Conservation (phyloP, 352 stramenopile genomes). For the Saprolegnia diclina region DNA sequence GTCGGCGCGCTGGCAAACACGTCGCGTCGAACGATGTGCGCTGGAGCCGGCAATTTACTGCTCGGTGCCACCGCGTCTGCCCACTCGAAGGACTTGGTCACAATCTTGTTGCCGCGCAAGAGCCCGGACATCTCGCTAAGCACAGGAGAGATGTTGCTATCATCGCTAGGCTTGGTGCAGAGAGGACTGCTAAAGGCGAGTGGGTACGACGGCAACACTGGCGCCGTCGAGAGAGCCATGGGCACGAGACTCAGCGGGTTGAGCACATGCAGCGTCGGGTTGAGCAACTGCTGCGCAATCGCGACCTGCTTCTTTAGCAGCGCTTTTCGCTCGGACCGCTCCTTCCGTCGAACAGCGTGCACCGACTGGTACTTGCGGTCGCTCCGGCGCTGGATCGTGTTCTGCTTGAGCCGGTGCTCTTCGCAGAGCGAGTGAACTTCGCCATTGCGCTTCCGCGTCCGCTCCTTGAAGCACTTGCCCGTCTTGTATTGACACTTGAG, state of each 20-base stretch:
- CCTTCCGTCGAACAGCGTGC: slow-evolving; percentile 65
- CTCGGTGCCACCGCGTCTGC: too few relatives aligned
- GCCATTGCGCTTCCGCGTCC: slow-evolving; percentile 78
- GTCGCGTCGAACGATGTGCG: slow-evolving; percentile 1
- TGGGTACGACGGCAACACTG: slow-evolving; percentile 1
- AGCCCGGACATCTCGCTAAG: slow-evolving; percentile 30
- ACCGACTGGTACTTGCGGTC: slow-evolving; percentile 85
- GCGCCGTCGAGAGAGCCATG: slow-evolving; percentile 33
- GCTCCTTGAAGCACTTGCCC: slow-evolving; percentile 84
- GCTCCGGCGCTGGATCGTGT: slow-evolving; percentile 75
- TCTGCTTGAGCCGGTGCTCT: slow-evolving; percentile 80
- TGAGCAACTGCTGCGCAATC: not conserved
- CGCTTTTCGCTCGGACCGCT: slow-evolving; percentile 68
- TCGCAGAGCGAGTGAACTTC: slow-evolving; percentile 77
- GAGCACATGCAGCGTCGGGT: slow-evolving; percentile 27
- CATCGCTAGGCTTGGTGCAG: slow-evolving; percentile 52
- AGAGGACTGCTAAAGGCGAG: slow-evolving; percentile 27
- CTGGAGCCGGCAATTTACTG: too few relatives aligned
- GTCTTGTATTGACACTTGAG: slow-evolving; percentile 84
- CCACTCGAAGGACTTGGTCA: not conserved
- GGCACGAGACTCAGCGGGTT: slow-evolving; percentile 54
- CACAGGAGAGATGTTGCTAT: slow-evolving; percentile 41
- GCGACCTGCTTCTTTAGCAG: slow-evolving; percentile 70
- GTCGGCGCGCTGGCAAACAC: slow-evolving; percentile 41
- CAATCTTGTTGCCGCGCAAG: slow-evolving; percentile 2